Evolutionary conservation across 2,329 filamentous ascomycete genomes (phyloP), one percentile per base, ranked within the genome.

Genomic region (Xylariomycetidae sp.): DNA sequence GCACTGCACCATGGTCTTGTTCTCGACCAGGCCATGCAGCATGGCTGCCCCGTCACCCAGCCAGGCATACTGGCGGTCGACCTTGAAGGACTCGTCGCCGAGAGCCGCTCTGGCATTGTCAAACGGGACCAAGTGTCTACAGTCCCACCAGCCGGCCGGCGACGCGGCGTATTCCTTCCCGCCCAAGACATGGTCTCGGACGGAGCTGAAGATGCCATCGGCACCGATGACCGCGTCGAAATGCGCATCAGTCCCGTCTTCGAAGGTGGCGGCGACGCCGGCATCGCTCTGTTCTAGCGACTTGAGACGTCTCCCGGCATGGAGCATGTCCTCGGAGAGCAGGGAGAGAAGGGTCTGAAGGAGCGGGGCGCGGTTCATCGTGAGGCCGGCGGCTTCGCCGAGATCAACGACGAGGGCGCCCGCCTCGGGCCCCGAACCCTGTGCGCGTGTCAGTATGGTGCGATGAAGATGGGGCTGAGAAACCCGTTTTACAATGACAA

Each of bases 171-270:
- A 13, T 15, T 32, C 15, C 25, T 26, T 13, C 2, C 12, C 24
- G 10, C 19, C 14, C 1, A 47, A 15, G n/a, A 47, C 34, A 24
- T 44, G 16, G 6, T 34, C 26, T 5, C 42, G 37, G 12, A 46
- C 38, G 9, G 10, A 23, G 20, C 43, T 38, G 14, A 29, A 37
- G 2, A 44, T 36, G 12, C 42, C 42, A 13, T 44, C 42, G 3
- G 42, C 39, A 13, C 42, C 42, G n/a, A 42, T 39, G 2, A 44
- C 36, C 4, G 42, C 42, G 19, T 44, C 42, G 19, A 39, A 42
- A 2, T 34, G 18, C 5, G 9, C 26, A 1, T 4, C 9, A 1
- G 29, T 16, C 10, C 34, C 35, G 19, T 44, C 39, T 18, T 34
- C 16, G 29, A 44, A 44, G 7, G 17, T 18, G n/a, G 41, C 10